Evolutionary conservation across 2,329 filamentous ascomycete genomes (phyloP), one percentile per base, ranked within the genome.

Genomic region (Aspergillus sp.): DNA sequence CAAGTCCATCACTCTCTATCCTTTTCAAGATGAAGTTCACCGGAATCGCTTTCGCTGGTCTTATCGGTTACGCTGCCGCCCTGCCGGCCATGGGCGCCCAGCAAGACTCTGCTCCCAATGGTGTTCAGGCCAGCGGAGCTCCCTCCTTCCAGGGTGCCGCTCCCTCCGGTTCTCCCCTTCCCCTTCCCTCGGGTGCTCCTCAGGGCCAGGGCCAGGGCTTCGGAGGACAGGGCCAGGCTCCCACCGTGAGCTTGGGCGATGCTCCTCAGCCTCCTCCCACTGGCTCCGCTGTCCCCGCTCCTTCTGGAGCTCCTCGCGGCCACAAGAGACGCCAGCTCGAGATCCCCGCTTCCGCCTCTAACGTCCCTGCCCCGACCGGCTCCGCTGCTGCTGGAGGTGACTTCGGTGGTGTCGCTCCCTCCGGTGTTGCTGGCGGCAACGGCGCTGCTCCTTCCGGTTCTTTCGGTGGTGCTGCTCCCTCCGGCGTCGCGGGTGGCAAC

Each of bases 21-120:
- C n/a, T n/a, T n/a, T 32, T 50, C 39, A 36, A 55, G 2, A 55
- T 55, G 53, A 55, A 21, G 21, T 55, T 45, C 53, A 36, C 32
- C 32, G 23, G 23, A 47, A 45, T 55, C 19, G 53, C 30, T 23
- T 45, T 55, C 12, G 39, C 53, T 28, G 25, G 53, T 23, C 28
- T 55, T 25, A 28, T 55, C 21, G 53, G 53, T 30, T 55, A 55
- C 39, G 21, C 53, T 23, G 36, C 53, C 53, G 53, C 53, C 53
- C 53, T 55, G 53, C 53, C 53, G 47, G 47, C 47, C 47, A 50
- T 50, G 47, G 47, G 47, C 28, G 47, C 15, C 23, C 39, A 55
- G 25, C 25, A 55, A 25, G 25, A 17, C 36, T 45, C 53, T 36
- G 30, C 39, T 13, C 53, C 41, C 5, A 30, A 38, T 30, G 38